These are phyloP conservation scores for Fusarium sp. DNA, from an alignment of 2,329 filamentous ascomycete species.

Conservation along the genomic window DNA sequence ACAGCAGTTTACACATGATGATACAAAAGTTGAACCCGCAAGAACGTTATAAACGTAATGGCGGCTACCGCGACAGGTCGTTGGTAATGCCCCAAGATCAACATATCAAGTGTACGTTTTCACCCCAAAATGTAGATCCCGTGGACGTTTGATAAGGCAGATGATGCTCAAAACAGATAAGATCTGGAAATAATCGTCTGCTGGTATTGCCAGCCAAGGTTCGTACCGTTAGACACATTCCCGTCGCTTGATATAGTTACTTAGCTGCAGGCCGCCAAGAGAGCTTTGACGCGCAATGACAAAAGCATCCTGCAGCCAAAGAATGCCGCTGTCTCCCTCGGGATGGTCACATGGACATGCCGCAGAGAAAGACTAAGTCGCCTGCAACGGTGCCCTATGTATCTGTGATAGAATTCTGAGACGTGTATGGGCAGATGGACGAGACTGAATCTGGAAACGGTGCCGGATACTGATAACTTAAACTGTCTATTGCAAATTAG, in stretches of 20 bases:
- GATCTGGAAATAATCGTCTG: slow-evolving; percentile 2
- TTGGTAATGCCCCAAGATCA: background rate
- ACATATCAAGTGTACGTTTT: background rate
- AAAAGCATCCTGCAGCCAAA: background rate
- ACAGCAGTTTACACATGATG: background rate
- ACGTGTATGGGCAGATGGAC: background rate
- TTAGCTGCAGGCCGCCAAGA: slow-evolving; percentile 17
- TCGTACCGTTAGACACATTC: background rate
- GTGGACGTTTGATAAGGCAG: background rate
- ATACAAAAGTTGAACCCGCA: background rate
- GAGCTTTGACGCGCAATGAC: slow-evolving; percentile 7
- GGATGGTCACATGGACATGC: background rate
- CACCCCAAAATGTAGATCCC: background rate
- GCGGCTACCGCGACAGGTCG: slow-evolving; percentile 13
- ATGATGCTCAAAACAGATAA: background rate
- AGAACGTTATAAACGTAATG: background rate
- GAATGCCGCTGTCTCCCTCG: background rate
- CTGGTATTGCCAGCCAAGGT: slow-evolving; percentile 13
- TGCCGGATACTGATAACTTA: background rate
- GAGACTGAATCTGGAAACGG: background rate
- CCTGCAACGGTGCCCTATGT: background rate
- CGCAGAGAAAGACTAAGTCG: background rate
- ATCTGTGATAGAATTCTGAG: background rate
- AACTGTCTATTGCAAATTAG: background rate
- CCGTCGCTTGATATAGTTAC: background rate